Conservation (phyloP, 164 flowering plant species). For the Piper longum region DNA sequence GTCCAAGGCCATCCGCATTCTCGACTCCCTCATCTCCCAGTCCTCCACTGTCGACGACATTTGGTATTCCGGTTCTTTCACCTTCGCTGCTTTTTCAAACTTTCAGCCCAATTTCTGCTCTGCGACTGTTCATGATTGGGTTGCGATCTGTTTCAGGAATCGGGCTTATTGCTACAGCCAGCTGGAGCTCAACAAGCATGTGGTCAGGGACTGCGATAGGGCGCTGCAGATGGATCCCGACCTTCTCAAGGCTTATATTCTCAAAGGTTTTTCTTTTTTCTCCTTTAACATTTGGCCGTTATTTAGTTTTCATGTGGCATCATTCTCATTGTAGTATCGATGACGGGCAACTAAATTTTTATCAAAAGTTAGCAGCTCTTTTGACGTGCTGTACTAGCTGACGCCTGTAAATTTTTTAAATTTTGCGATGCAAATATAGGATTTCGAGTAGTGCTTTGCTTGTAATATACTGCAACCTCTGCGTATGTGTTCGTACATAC, state of each 20-base stretch:
- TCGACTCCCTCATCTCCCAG: constrained; percentile 72
- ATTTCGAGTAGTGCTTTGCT: too few species aligned
- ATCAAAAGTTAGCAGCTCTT: too few species aligned
- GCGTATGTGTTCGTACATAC: too few species aligned
- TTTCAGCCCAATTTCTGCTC: not conserved
- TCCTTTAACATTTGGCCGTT: too few species aligned
- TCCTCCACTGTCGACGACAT: constrained; percentile 64
- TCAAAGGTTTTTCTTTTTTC: constrained; percentile 44
- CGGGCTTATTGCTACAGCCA: constrained; percentile 94
- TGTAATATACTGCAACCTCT: too few species aligned
- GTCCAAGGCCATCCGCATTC: constrained; percentile 96
- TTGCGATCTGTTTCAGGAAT: constrained; percentile 42
- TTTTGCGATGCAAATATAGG: too few species aligned
- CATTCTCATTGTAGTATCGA: too few species aligned
- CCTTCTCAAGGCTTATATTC: constrained; percentile 68
- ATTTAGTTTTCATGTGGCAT: too few species aligned
- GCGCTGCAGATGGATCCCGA: constrained; percentile 71
- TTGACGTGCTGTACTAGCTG: too few species aligned
- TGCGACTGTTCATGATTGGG: not conserved
- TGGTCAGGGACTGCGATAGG: constrained; percentile 79
- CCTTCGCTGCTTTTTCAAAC: not conserved
- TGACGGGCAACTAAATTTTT: too few species aligned
- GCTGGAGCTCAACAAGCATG: constrained; percentile 91
- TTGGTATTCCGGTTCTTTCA: constrained; percentile 30
- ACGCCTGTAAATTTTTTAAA: too few species aligned